Evolutionary conservation across 2,329 filamentous ascomycete genomes (phyloP).

Genomic region (Beauveria rudraprayagi): DNA sequence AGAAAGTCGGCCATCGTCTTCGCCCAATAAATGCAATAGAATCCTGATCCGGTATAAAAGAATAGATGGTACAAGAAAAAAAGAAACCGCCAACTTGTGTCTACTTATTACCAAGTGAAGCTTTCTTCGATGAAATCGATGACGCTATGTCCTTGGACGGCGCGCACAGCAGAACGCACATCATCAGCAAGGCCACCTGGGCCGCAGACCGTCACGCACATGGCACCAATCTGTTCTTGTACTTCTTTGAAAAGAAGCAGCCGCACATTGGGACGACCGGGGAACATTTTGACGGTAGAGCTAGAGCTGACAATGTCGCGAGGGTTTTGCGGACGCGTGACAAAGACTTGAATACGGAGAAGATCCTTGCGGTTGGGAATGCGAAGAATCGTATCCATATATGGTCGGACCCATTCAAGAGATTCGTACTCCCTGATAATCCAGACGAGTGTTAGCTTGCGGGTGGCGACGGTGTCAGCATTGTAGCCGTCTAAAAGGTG

Average conservation of each 20-base stretch:
- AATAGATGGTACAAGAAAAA: constrained; percentile 5
- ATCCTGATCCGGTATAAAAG: neutral
- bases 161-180: constrained; percentile 59
- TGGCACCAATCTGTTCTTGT: constrained; percentile 73
- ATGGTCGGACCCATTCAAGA: constrained; percentile 87
- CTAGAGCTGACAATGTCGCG: constrained; percentile 71
- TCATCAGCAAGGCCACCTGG: constrained; percentile 69
- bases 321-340: constrained; percentile 79
- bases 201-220: constrained; percentile 77
- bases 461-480: constrained; percentile 66
- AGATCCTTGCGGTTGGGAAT: constrained; percentile 77
- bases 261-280: constrained; percentile 76
- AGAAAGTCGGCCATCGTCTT: neutral
- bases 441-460: constrained; percentile 80
- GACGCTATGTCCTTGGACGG: constrained; percentile 53
- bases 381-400: constrained; percentile 65
- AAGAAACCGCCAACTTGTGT: neutral
- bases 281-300: constrained; percentile 81
- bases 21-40: constrained; percentile 10
- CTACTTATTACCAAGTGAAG: constrained; percentile 51
- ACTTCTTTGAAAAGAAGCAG: constrained; percentile 77
- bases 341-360: constrained; percentile 79
- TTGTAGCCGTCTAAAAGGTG: constrained; percentile 65
- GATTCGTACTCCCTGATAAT: constrained; percentile 83
- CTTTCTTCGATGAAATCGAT: constrained; percentile 73